Conservation (phyloP, 2,329 filamentous ascomycete species). For the Xylaria sp. region DNA sequence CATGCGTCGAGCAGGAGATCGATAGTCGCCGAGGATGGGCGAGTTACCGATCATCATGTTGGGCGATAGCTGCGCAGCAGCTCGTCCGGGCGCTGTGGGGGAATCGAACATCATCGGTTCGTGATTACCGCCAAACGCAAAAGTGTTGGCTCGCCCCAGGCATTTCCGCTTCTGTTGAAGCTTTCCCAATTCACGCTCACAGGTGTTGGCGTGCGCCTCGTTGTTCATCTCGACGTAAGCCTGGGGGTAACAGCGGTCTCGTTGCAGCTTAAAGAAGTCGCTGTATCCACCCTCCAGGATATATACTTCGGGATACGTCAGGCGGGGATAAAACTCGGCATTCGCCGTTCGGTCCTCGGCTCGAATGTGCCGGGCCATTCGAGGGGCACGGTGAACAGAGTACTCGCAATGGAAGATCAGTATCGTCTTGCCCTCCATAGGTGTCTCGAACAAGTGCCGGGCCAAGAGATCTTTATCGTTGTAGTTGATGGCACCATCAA, state of each 20-base stretch:
- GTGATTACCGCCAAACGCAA: slow-evolving; percentile 82
- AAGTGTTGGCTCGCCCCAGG: slow-evolving; percentile 86
- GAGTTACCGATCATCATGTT: slow-evolving; percentile 53
- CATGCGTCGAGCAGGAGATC: slow-evolving; percentile 64
- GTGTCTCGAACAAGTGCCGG: slow-evolving; percentile 74
- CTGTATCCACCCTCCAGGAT: slow-evolving; percentile 97
- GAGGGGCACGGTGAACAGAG: slow-evolving; percentile 91
- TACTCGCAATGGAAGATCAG: slow-evolving; percentile 98
- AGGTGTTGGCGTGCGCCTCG: slow-evolving; percentile 88
- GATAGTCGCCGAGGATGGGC: slow-evolving; percentile 54
- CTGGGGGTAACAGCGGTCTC: slow-evolving; percentile 84
- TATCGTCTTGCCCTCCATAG: slow-evolving; percentile 73
- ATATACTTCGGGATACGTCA: slow-evolving; percentile 97
- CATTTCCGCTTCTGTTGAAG: slow-evolving; percentile 86
- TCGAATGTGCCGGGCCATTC: slow-evolving; percentile 94
- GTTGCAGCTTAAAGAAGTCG: slow-evolving; percentile 83
- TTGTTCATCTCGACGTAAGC: slow-evolving; percentile 97
- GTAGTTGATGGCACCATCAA: slow-evolving; percentile 91
- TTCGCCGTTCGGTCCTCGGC: slow-evolving; percentile 87
- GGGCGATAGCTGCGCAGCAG: slow-evolving; percentile 47
- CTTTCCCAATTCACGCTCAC: slow-evolving; percentile 92
- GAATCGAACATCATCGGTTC: slow-evolving; percentile 61
- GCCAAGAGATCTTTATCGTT: slow-evolving; percentile 93
- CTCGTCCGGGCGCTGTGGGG: slow-evolving; percentile 60
- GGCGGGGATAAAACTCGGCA: slow-evolving; percentile 80